These are phyloP conservation scores for Xylaria cubensis DNA, from an alignment of 495 filamentous ascomycete species.

Conservation along the genomic window DNA sequence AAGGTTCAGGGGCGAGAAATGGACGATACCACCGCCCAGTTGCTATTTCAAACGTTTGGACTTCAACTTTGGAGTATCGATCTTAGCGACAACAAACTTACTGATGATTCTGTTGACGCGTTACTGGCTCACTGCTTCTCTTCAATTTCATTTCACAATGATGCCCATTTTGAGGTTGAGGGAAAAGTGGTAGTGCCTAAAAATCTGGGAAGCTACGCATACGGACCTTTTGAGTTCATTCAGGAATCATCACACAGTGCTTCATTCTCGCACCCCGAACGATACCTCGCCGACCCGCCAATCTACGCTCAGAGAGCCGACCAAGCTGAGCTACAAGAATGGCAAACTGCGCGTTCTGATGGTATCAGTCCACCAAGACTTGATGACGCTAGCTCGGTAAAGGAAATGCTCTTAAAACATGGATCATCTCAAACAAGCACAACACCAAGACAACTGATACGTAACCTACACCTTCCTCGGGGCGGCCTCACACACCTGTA, in stretches of 20 bases:
- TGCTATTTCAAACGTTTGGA: constrained; percentile 42
- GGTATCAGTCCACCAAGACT: constrained; percentile 37
- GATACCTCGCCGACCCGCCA: constrained; percentile 50
- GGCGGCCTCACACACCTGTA: constrained; percentile 52
- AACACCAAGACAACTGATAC: constrained; percentile 12
- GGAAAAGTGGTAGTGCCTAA: constrained; percentile 38
- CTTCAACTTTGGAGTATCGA: constrained; percentile 55
- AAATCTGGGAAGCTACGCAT: constrained; percentile 32
- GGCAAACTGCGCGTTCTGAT: constrained; percentile 39
- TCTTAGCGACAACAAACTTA: constrained; percentile 50
- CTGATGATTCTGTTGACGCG: constrained; percentile 40
- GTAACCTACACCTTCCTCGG: constrained; percentile 8
- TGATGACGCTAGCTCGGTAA: constrained; percentile 44
- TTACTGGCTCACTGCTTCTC: constrained; percentile 39
- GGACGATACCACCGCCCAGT: constrained; percentile 38
- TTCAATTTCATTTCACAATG: constrained; percentile 29
- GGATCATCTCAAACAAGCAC: background rate
- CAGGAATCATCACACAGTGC: constrained; percentile 47
- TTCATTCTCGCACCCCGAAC: constrained; percentile 42
- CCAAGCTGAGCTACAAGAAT: constrained; percentile 32
- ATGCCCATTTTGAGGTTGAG: constrained; percentile 43
- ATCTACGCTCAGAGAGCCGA: constrained; percentile 38
- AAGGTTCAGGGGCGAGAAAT: constrained; percentile 47
- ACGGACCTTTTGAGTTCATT: constrained; percentile 46
- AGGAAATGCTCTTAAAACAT: constrained; percentile 36